Base-by-base conservation (phyloP, 805 yeast species). In the Dipodascus albidus region DNA sequence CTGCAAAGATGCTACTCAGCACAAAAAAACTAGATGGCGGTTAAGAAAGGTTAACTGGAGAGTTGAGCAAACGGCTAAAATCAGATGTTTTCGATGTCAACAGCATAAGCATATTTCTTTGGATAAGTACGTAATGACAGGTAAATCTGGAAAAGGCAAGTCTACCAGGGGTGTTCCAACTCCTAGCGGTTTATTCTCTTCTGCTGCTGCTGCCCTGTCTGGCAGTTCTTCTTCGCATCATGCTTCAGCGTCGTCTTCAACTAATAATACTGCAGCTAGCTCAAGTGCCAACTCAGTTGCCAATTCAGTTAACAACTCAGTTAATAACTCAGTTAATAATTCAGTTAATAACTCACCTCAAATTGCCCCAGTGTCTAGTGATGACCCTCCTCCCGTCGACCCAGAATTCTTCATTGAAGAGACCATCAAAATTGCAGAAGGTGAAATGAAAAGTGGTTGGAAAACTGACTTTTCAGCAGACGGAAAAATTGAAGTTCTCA, bases 381-480 rank as follows among this genome's bases (percentile, higher is more conserved):
- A 38, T 6, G 20, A 14, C 9, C 44, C 44, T n/a, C 44, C 44
- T 38, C 38, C 38, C 15, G 44, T 19, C 6, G 44, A 38, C 8
- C 44, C 44, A 11, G 44, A 47, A 15, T 47, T 8, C 1, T 52
- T 53, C 20, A 50, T 59, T 9, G 95, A 90, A 65, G 96, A 90
- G 62, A 76, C 78, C 4, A 75, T 90, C 27, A 79, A 86, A 3
- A 71, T 93, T 4, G 78, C 83, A 11, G 77, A 81, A 52, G 96
- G 96, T 9, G 96, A 87, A 56, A 69, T 89, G 63, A 87, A 85
- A 64, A 74, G 78, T 27, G 99, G 99, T 2, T 93, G 99, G 99
- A 93, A 93, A 66, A 81, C 93, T 1, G 99, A 93, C 67, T 90
- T 84, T 64, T 69, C 81, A 3, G 84, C 81, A 47, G 75, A 75